Evolutionary conservation across 495 filamentous ascomycete genomes (phyloP), one percentile per base, ranked within the genome.

Genomic region (Talaromyces borbonicus): DNA sequence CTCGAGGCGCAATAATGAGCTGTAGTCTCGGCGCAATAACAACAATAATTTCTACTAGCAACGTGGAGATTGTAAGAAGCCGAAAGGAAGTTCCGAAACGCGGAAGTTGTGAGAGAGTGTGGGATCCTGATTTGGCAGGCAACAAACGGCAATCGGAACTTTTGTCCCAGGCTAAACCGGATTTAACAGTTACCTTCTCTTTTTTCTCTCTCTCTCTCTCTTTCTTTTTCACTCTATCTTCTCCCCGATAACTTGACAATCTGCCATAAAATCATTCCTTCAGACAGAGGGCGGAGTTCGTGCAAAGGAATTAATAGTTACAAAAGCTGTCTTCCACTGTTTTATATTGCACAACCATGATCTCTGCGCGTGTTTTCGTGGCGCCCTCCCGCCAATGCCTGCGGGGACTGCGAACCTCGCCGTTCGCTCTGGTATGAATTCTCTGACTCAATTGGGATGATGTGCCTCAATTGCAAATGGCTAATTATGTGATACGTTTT

Each of bases 301-400:
- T 43, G 27, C 22, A 18, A 45, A 27, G n/a, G n/a, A n/a, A n/a
- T n/a, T n/a, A 20, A 31, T 31, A 11, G 4, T 43, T 43, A n/a
- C 14, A 8, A 15, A 26, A 26, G 32, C 0, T 20, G 1, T 22
- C 22, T 32, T 8, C 31, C 14, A 25, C n/a, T 26, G 8, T 35
- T 18, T 33, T 25, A 11, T 29, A n/a, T 36, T n/a, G 19, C 16
- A 11, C 68, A 66, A 74, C 50, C 43, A 84, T 83, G 79, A 64
- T 81, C 53, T 71, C 75, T 59, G 61, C 66, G 52, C 74, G 78
- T 56, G 74, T 70, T 54, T 68, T 83, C 53, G 66, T 69, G 51
- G 60, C 58, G 26, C 63, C 69, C 51, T 74, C 68, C 51, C 71
- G 76, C 51, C 74, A 77, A 69, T 77, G 71, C 63, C 57, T 79